Base-by-base conservation (phyloP, 768 basidiomycete genomes). In the Boletellus ananas region DNA sequence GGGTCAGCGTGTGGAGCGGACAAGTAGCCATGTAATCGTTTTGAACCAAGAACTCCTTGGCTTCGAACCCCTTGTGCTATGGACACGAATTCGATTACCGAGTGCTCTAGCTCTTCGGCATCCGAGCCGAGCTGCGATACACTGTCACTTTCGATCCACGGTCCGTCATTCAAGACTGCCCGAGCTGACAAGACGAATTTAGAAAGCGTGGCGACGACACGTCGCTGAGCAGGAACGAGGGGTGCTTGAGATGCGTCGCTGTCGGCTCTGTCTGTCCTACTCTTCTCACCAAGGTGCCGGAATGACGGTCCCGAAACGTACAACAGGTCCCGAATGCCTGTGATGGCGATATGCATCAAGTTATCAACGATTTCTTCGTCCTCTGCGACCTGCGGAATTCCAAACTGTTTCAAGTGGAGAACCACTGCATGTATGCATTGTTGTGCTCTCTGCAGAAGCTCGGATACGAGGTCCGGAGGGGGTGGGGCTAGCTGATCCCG, bases 141-240 rank as follows among this genome's bases (percentile, higher is more conserved):
- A 16, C 45, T 52, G 21, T 64, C 59, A 20, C 23, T 51, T 10
- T 35, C 21, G 12, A 34, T 57, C 69, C 67, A 64, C 0, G 66
- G 62, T 2, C 57, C 68, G 46, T 67, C 58, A 45, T 76, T 80
- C 3, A 85, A 74, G 64, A 88, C 82, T 2, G 94, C 92, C 23
- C 93, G 84, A 1, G 89, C 84, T 10, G 88, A 90, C 2, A 94
- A 76, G 31, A 94, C 85, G 25, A 96, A 80, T 62, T 93, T 87
- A 34, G 90, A 93, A 4, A 94, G 75, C 0, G 90, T 92, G 0
- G 90, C 89, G 4, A 90, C 87, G 17, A 92, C 84, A 51, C 88
- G 88, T 45, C 90, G 77, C 53, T 90, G 89, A 1, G 84, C 83
- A 2, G 85, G 84, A 64, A 90, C 85, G 16, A 91, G 69, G 4